Conservation (phyloP, 768 basidiomycete species). For the Butyriboletus loyo region DNA sequence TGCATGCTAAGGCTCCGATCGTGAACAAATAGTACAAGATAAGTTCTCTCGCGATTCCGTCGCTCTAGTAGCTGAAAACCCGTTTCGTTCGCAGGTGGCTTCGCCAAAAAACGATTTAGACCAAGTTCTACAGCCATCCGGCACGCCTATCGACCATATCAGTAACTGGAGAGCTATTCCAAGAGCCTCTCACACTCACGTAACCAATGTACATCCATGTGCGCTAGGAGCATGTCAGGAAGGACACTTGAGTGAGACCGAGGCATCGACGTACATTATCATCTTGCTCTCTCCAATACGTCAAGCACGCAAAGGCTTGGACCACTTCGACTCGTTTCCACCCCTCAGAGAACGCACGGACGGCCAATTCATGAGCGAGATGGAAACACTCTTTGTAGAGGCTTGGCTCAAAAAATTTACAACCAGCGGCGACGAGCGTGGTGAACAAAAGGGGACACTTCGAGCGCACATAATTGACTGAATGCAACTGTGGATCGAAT, state of each 20-base stretch:
- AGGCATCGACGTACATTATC: conserved; percentile 56
- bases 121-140: conserved; percentile 86
- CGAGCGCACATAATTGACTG: conserved; percentile 72
- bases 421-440: conserved; percentile 76
- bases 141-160: conserved; percentile 52
- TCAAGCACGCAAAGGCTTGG: conserved; percentile 85
- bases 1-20: conserved; percentile 85
- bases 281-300: conserved; percentile 87
- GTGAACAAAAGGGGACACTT: conserved; percentile 84
- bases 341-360: conserved; percentile 73
- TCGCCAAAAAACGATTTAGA: conserved; percentile 64
- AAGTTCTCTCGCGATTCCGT: conserved; percentile 82
- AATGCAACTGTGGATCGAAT: conserved; percentile 85
- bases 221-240: conserved; percentile 42
- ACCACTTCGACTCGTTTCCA: conserved; percentile 84
- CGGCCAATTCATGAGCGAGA: conserved; percentile 70
- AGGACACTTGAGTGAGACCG: background rate
- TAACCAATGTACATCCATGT: conserved; percentile 90
- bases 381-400: conserved; percentile 66
- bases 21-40: conserved; percentile 82
- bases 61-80: conserved; percentile 69
- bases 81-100: conserved; percentile 57
- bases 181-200: conserved; percentile 40
- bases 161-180: conserved; percentile 1
- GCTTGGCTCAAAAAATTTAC: conserved; percentile 77